Evolutionary conservation across 208 protist genomes (phyloP), one percentile per base, ranked within the genome.

Genomic region (Herpetomonas samuelpessoai): DNA sequence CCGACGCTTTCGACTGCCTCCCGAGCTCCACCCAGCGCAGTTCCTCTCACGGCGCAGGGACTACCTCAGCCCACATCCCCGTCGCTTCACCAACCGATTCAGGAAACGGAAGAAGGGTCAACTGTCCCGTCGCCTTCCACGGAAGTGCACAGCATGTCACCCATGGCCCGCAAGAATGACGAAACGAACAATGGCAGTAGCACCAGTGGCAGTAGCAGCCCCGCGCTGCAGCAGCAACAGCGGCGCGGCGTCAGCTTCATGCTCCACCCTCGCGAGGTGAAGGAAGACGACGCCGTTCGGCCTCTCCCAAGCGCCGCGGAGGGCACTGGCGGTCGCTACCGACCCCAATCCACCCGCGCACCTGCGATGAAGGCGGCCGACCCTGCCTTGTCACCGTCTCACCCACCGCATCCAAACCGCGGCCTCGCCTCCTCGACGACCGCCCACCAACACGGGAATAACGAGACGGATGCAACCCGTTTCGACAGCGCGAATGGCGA

Each of bases 191-290:
- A 6, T 7, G 22, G 6, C 46, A 51, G 19, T 9, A n/a, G n/a
- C n/a, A n/a, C n/a, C n/a, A n/a, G 22, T 21, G 46, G 22, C 46
- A n/a, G 46, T 12, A 51, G 46, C 46, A 51, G 46, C 38, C 12
- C 21, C 46, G 46, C 21, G 7, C 7, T 19, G 46, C 7, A 51
- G 18, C 18, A 26, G 12, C 7, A 26, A 51, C 46, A 51, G 19
- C 46, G 7, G 46, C 24, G 46, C 24, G 46, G 19, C 18, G 46
- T 51, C 46, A 41, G 35, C 35, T 41, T 41, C 14, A 14, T 41
- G 35, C 35, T 41, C 35, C 35, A 14, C 9, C 6, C 6, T 18
- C 35, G 14, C 14, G 35, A 41, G 35, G 35, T 41, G 35, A 41
- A 14, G 35, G 9, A 41, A 6, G 35, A 41, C 9, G 35, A 41